Evolutionary conservation across 768 basidiomycete genomes (phyloP), one percentile per base, ranked within the genome.

Genomic region (Lactarius indigo): DNA sequence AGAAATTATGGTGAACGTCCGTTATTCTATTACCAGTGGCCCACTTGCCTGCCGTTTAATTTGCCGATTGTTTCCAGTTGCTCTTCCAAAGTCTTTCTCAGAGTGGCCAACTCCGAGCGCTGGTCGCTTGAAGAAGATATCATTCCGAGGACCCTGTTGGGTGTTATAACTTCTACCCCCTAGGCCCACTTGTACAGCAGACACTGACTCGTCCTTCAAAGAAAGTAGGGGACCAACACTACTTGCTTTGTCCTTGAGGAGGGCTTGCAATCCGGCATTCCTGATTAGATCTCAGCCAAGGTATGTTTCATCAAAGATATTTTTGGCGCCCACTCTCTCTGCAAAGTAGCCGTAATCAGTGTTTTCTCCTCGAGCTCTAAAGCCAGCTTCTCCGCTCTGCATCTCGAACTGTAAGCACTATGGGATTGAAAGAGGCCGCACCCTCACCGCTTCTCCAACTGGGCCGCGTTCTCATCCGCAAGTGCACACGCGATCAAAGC

Each of bases 191-290:
- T 37, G 41, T 13, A 20, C 57, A 30, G 39, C 20, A 39, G 35
- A 59, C n/a, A 66, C 70, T 52, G 33, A 70, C 70, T 70, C 70
- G 10, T 69, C 58, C 59, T 69, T 70, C 30, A 66, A 33, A 8
- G 58, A 59, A 52, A 54, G 57, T 9, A 69, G 42, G 4, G 64
- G 47, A 13, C 56, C 28, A 17, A 57, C n/a, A 17, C 52, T 63
- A 31, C 17, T 63, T 37, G 42, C 58, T 18, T 56, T 65, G 17
- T 70, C 64, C 8, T 63, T 62, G 33, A 70, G 61, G 28, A 70
- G 64, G 26, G 68, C 41, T 39, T 61, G 68, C 3, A 69, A 37
- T 47, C 59, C 64, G n/a, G 44, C 57, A 56, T 70, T 69, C 59
- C 70, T 69, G 28, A n/a, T 50, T 12, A 50, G 55, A 15, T 26